Evolutionary conservation across 1,284 basidiomycete species (phyloP).

Genomic region (Tilletia indica): DNA sequence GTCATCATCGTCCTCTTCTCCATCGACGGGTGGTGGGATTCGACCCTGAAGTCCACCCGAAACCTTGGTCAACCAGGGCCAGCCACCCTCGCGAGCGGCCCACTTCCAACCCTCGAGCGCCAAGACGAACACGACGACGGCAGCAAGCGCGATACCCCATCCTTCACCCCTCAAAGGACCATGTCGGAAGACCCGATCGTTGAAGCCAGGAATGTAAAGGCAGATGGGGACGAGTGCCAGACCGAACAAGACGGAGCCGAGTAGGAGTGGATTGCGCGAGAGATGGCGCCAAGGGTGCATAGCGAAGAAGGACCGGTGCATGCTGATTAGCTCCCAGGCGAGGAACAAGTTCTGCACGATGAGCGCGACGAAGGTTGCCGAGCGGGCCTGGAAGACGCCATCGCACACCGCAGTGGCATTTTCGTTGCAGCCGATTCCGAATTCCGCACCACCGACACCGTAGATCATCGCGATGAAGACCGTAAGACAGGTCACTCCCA

Average conservation of each 20-base stretch:
- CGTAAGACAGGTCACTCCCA: conserved; percentile 46
- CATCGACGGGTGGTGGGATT: not conserved
- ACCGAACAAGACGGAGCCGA: conserved; percentile 44
- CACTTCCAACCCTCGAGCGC: conserved; percentile 46
- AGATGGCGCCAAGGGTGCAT: conserved; percentile 22
- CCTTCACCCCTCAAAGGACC: conserved; percentile 38
- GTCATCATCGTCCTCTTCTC: conserved; percentile 1
- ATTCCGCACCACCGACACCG: conserved; percentile 36
- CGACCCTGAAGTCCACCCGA: conserved; percentile 31
- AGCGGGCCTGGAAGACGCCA: conserved; percentile 46
- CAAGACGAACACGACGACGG: conserved; percentile 33
- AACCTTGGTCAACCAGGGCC: conserved; percentile 44
- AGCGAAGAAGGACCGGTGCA: conserved; percentile 44
- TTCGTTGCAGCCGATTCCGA: conserved; percentile 39
- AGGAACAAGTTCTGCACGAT: conserved; percentile 45
- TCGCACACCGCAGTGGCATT: conserved; percentile 26
- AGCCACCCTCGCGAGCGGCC: conserved; percentile 37
- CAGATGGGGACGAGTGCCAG: conserved; percentile 42
- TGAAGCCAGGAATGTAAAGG: conserved; percentile 48
- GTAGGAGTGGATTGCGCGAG: conserved; percentile 37
- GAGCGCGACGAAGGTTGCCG: conserved; percentile 43
- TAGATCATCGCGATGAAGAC: conserved; percentile 50
- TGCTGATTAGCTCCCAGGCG: conserved; percentile 48
- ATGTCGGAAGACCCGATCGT: conserved; percentile 45
- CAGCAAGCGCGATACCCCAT: conserved; percentile 44